Evolutionary conservation across 1,139 yeast species (phyloP).

Genomic region (Hyphopichia pseudoburtonii): DNA sequence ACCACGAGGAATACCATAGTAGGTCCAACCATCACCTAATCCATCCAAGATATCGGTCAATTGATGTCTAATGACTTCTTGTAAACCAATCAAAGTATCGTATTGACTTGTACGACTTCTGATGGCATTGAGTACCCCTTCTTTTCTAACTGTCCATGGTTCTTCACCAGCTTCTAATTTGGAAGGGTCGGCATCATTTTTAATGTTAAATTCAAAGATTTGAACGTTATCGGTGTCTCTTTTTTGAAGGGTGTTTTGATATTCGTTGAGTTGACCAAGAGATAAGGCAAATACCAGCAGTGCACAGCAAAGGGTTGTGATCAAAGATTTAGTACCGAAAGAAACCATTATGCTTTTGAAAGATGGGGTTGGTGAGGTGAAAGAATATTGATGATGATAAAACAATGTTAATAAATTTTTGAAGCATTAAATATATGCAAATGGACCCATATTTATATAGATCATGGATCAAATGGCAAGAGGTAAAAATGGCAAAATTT

Average conservation of each 20-base stretch:
- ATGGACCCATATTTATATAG: no score
- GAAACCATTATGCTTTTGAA: no score
- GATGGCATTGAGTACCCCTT: slow-evolving; percentile 29
- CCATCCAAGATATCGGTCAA: slow-evolving; percentile 32
- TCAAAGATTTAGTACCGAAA: no score
- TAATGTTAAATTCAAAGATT: slow-evolving; percentile 44
- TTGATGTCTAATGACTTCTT: slow-evolving; percentile 44
- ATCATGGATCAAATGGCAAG: no score
- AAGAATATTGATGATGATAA: no score
- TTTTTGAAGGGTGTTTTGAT: not conserved
- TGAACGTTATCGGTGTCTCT: slow-evolving; percentile 10
- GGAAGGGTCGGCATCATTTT: slow-evolving; percentile 28
- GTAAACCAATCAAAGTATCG: slow-evolving; percentile 36
- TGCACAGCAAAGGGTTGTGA: no score
- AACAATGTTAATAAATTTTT: no score
- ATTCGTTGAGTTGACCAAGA: no score
- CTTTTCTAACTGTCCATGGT: slow-evolving; percentile 35
- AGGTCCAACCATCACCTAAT: slow-evolving; percentile 30
- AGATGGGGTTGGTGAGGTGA: no score
- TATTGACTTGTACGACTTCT: slow-evolving; percentile 11
- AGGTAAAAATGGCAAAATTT: no score
- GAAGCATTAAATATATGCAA: no score
- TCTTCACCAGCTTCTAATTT: slow-evolving; percentile 24
- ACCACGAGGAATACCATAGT: slow-evolving; percentile 43
- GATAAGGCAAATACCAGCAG: no score